Percentiles rank a stretch among this genome's conserved stretches.
phyloP scores from a whole-genome alignment of 805 yeast species.

The Priceomyces fermenticarens region DNA sequence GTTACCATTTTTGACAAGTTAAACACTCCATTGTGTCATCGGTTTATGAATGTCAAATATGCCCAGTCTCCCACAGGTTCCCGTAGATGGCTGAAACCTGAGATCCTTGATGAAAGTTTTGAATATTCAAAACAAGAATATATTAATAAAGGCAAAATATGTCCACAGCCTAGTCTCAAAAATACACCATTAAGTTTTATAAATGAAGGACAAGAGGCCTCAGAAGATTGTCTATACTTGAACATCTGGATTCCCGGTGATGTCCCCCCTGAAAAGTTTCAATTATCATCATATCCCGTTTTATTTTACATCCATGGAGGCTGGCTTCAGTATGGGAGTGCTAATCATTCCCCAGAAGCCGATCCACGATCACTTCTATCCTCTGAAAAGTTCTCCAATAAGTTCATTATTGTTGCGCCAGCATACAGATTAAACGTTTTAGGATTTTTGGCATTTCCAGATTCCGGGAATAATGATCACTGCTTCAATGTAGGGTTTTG shows the following conservation, averaged over 20 bases:
- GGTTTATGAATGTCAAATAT: conserved; percentile 4
- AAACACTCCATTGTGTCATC: conserved; percentile 2
- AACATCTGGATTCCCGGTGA: conserved; percentile 4
- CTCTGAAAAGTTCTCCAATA: conserved; percentile 1
- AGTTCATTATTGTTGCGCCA: conserved; percentile 4
- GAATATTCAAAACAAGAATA: conserved; percentile 2
- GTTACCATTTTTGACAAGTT: conserved; percentile 1
- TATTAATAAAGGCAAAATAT: not conserved
- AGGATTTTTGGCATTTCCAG: conserved; percentile 3
- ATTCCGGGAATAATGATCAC: not conserved
- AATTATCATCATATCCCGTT: not conserved
- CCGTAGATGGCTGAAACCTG: conserved; percentile 1
- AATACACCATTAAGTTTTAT: not conserved
- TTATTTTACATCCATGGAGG: conserved; percentile 5
- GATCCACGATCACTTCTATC: conserved; percentile 5
- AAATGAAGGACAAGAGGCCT: not conserved
- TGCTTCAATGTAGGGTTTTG: conserved; percentile 37
- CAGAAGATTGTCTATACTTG: conserved; percentile 3
- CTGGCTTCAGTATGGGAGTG: conserved; percentile 4
- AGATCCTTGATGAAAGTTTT: not conserved
- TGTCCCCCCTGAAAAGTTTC: not conserved
- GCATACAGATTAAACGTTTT: conserved; percentile 5
- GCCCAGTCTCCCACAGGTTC: not conserved
- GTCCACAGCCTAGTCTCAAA: conserved; percentile 1
- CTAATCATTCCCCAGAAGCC: not conserved